Evolutionary conservation across 306 rosid species (phyloP).

Genomic region (Neltuma alba): DNA sequence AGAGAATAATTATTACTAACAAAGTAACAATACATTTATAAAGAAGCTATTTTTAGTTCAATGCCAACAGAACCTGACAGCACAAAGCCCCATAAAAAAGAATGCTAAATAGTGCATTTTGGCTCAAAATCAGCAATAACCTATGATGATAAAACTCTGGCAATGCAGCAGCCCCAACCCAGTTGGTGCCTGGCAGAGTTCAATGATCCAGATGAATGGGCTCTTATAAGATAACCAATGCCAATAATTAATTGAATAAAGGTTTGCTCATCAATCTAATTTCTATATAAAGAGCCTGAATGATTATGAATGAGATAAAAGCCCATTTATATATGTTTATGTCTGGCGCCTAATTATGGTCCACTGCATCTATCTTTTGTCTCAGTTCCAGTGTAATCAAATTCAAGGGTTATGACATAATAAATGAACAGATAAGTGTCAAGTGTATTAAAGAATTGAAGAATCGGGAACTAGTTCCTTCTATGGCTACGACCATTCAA

Average conservation of each 20-base stretch:
- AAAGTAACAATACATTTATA: conserved; percentile 6
- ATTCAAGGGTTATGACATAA: conserved; percentile 1
- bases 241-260: not conserved
- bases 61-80: not conserved
- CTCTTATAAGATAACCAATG: not conserved
- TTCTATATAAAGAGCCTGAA: not conserved
- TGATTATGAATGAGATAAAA: conserved; percentile 2
- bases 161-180: not conserved
- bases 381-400: not conserved
- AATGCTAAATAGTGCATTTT: not conserved
- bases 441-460: not conserved
- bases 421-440: not conserved
- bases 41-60: conserved; percentile 13
- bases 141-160: not conserved
- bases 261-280: not conserved
- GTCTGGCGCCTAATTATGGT: not conserved
- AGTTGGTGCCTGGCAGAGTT: not conserved
- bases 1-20: conserved; percentile 5
- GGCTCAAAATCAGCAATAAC: not conserved
- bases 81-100: not conserved
- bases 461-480: not conserved
- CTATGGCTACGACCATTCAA: not conserved
- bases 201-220: not conserved
- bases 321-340: not conserved
- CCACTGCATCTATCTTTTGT: not conserved